Conservation (phyloP, 768 basidiomycete species). For the Trametes sanguinea region DNA sequence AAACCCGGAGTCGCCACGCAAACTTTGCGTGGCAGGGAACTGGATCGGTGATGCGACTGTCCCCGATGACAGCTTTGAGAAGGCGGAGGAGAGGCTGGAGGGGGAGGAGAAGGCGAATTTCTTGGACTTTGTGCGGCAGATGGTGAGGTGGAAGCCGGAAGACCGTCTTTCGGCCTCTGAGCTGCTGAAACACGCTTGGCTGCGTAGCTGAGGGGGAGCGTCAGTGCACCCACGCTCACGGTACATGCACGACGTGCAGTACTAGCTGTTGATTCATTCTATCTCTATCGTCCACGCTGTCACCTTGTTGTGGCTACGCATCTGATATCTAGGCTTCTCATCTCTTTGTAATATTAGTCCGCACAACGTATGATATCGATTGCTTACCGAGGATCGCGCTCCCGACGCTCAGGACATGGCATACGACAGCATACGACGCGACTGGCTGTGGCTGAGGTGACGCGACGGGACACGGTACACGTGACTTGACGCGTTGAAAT, state of each 20-base stretch:
- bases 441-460: not conserved
- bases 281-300: no score
- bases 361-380: no score
- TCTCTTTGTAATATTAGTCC: no score
- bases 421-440: not conserved
- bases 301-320: no score
- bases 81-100: constrained; percentile 4
- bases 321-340: no score
- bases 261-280: no score
- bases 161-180: constrained; percentile 9
- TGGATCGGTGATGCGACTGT: constrained; percentile 11
- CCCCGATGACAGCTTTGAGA: constrained; percentile 11
- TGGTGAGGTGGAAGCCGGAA: constrained; percentile 19
- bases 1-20: no score
- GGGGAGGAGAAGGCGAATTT: constrained; percentile 15
- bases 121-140: constrained; percentile 12
- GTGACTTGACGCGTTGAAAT: constrained; percentile 19
- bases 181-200: constrained; percentile 15
- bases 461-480: constrained; percentile 11
- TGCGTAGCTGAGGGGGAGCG: constrained; percentile 18
- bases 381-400: no score
- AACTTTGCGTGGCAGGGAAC: constrained; percentile 7
- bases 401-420: not conserved
- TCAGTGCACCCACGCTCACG: no score
- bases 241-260: no score